These are phyloP conservation scores for Pythium pectinolyticum DNA, from an alignment of 352 stramenopile genomes.

Conservation along the genomic window DNA sequence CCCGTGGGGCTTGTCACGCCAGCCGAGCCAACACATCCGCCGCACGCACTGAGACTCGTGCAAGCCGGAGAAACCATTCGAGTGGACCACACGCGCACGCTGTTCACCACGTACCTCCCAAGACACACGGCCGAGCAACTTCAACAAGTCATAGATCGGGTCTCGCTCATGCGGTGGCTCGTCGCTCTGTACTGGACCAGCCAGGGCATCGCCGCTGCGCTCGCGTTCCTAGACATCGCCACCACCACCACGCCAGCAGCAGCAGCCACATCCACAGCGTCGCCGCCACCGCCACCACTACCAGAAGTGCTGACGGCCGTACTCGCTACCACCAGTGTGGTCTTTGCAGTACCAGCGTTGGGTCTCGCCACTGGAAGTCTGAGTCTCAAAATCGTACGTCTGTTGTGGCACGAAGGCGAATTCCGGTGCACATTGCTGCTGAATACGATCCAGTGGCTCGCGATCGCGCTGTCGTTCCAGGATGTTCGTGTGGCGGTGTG, in stretches of 20 bases:
- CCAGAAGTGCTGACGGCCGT: no score
- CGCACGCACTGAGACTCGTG: background rate
- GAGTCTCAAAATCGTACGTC: slow-evolving; percentile 20
- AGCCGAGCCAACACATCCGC: background rate
- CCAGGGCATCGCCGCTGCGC: slow-evolving; percentile 3
- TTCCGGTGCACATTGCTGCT: slow-evolving; percentile 29
- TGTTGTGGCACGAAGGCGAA: slow-evolving; percentile 26
- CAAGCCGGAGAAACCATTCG: background rate
- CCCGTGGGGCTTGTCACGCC: slow-evolving; percentile 13
- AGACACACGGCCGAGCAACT: background rate
- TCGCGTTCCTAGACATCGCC: slow-evolving; percentile 25
- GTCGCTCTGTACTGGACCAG: slow-evolving; percentile 16
- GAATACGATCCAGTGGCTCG: slow-evolving; percentile 32
- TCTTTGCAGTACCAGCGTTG: slow-evolving; percentile 24
- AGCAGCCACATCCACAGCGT: background rate
- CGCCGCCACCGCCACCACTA: no score
- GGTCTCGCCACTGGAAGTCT: slow-evolving; percentile 19
- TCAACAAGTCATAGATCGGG: background rate
- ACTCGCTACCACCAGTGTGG: background rate
- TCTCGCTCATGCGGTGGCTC: background rate
- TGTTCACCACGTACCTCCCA: slow-evolving; percentile 5
- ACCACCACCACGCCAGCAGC: no score
- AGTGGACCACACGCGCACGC: slow-evolving; percentile 10
- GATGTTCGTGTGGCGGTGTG: slow-evolving; percentile 26
- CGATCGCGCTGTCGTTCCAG: slow-evolving; percentile 13